Conservation (phyloP, 495 filamentous ascomycete genomes). For the Neurospora sublineolata region DNA sequence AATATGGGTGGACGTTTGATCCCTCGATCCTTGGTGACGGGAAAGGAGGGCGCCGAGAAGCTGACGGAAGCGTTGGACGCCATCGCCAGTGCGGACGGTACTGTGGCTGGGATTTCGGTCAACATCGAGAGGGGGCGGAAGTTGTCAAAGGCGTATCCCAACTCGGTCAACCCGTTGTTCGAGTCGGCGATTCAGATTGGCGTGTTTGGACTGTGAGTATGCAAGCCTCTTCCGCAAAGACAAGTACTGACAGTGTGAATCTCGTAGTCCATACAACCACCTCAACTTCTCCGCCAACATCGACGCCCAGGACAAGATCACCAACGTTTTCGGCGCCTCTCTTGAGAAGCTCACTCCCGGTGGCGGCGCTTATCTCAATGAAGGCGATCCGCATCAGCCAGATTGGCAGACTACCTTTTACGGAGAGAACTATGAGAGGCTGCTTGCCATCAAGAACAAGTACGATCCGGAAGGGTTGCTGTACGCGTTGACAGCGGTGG, state of each 20-base stretch:
- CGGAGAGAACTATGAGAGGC: slow-evolving; percentile 39
- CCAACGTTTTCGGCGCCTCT: slow-evolving; percentile 12
- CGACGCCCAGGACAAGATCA: neutral
- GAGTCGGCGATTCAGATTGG: neutral
- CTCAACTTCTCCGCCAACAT: neutral
- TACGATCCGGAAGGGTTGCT: slow-evolving; percentile 45
- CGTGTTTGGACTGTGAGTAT: neutral
- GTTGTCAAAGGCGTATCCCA: neutral
- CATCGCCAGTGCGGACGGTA: neutral
- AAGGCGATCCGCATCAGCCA: slow-evolving; percentile 45
- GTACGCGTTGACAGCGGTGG: slow-evolving; percentile 43
- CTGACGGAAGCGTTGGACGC: neutral
- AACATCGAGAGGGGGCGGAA: neutral
- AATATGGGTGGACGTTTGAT: neutral
- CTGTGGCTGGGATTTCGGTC: neutral
- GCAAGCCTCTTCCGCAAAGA: too few species aligned
- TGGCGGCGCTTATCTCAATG: slow-evolving; percentile 35
- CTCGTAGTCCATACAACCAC: neutral
- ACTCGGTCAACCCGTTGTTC: neutral
- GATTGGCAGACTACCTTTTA: slow-evolving; percentile 50
- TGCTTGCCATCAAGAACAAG: slow-evolving; percentile 40
- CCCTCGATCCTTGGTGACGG: neutral
- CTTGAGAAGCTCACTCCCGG: slow-evolving; percentile 19
- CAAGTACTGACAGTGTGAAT: neutral
- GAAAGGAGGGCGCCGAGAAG: neutral